A percentile compares a stretch with the other conserved stretches of the same genome.
Evolutionary conservation across 164 flowering plant genomes (phyloP).

Genomic region (Tinospora cordifolia): DNA sequence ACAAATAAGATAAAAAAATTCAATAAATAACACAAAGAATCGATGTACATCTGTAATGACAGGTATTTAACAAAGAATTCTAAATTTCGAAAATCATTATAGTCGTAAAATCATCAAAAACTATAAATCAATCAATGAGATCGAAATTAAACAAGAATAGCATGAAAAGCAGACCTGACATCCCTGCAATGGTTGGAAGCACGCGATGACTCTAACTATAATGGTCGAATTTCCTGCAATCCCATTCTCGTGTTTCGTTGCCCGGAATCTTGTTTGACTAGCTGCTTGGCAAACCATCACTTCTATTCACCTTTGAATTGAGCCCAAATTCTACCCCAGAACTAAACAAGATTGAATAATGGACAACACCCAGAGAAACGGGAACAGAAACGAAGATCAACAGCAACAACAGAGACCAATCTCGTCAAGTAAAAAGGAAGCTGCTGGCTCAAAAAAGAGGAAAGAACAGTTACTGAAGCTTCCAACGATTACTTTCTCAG

Average conservation of each 20-base stretch:
- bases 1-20: neutral
- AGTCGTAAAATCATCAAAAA: no score
- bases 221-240: constrained; percentile 78
- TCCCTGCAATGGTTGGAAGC: constrained; percentile 90
- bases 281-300: constrained; percentile 99
- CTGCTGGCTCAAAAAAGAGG: neutral
- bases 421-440: neutral
- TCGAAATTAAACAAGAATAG: neutral
- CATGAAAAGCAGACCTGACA: constrained; percentile 63
- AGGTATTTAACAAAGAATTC: no score
- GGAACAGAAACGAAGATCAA: neutral
- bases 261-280: constrained; percentile 80
- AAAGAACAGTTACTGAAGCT: no score
- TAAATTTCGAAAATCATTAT: neutral
- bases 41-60: neutral
- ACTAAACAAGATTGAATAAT: neutral
- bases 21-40: neutral
- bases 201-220: constrained; percentile 86
- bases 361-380: neutral
- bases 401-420: neutral
- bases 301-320: constrained; percentile 37
- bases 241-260: constrained; percentile 87
- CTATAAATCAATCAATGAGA: neutral
- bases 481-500: neutral
- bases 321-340: constrained; percentile 13